These are phyloP conservation scores for Amylostereum areolatum DNA, from an alignment of 1,284 basidiomycete genomes.

Conservation along the genomic window DNA sequence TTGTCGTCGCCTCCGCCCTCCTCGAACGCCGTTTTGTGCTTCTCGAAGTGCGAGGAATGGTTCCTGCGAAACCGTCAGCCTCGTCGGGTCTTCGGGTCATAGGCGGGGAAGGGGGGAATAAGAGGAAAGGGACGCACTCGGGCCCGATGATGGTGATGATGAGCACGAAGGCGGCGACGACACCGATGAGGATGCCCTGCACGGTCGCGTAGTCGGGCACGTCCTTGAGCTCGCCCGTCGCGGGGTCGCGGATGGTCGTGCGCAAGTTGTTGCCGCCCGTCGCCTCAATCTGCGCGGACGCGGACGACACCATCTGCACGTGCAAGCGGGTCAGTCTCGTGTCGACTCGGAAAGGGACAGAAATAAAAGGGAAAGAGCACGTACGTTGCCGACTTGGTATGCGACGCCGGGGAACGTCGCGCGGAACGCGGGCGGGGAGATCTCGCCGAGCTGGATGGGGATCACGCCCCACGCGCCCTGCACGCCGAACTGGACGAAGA, in stretches of 20 bases:
- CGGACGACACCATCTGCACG: constrained; percentile 78
- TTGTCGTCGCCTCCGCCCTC: constrained; percentile 58
- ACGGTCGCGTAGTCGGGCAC: constrained; percentile 84
- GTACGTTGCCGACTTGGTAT: constrained; percentile 78
- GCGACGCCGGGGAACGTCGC: constrained; percentile 90
- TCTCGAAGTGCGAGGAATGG: constrained; percentile 80
- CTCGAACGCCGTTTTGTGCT: constrained; percentile 74
- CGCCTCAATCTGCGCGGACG: constrained; percentile 89
- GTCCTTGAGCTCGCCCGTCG: constrained; percentile 35
- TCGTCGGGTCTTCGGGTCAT: constrained; percentile 5
- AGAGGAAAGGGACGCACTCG: constrained; percentile 43
- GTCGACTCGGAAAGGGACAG: not conserved
- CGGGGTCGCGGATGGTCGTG: constrained; percentile 36
- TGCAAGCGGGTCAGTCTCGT: constrained; percentile 13
- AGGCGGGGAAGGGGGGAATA: not conserved
- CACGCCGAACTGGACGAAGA: constrained; percentile 82
- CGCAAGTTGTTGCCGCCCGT: constrained; percentile 56
- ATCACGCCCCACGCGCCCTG: constrained; percentile 84
- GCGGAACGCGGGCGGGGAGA: constrained; percentile 89
- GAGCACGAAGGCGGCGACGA: constrained; percentile 61
- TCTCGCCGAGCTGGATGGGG: constrained; percentile 85
- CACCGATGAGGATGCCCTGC: constrained; percentile 86
- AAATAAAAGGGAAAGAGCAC: constrained; percentile 11
- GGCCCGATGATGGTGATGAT: constrained; percentile 67
- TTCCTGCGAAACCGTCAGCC: constrained; percentile 37